These are phyloP conservation scores for Russula sp. DNA, from an alignment of 768 basidiomycete genomes.

Conservation along the genomic window DNA sequence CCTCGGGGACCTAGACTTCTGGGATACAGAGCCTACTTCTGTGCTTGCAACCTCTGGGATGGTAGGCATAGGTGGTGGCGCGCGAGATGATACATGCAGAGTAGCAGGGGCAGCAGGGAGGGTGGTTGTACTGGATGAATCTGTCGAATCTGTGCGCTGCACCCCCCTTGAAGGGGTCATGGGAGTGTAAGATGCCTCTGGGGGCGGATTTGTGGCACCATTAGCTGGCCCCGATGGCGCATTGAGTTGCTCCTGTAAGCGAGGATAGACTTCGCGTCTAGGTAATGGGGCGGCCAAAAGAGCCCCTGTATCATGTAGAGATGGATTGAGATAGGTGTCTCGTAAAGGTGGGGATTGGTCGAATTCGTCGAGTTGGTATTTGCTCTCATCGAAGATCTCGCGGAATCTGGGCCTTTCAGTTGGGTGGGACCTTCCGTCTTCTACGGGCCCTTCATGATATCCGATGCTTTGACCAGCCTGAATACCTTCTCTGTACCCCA, in stretches of 20 bases:
- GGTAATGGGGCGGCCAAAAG: not conserved
- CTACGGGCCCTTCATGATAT: conserved; percentile 7
- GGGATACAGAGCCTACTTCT: conserved; percentile 7
- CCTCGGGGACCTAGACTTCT: conserved; percentile 2
- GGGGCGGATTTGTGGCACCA: not conserved
- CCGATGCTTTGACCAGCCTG: conserved; percentile 21
- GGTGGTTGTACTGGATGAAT: conserved; percentile 18
- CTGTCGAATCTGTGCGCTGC: not conserved
- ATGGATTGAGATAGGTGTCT: not conserved
- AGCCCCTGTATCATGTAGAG: not conserved
- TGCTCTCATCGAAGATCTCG: conserved; percentile 8
- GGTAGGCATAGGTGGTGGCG: conserved; percentile 13
- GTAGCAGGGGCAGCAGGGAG: conserved; percentile 13
- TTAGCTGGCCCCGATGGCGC: not conserved
- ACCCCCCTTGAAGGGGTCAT: not conserved
- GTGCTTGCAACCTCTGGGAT: conserved; percentile 21
- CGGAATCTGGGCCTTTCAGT: conserved; percentile 8
- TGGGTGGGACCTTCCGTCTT: not conserved
- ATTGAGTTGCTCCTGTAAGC: not conserved
- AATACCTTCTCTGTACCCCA: conserved; percentile 38
- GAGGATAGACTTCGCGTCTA: not conserved
- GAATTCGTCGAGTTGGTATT: conserved; percentile 6
- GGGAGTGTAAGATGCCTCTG: not conserved
- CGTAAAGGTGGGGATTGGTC: conserved; percentile 5
- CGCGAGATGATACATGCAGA: not conserved